Conservation (phyloP, 140 eudicot species). For the Ambrosia hybrid region DNA sequence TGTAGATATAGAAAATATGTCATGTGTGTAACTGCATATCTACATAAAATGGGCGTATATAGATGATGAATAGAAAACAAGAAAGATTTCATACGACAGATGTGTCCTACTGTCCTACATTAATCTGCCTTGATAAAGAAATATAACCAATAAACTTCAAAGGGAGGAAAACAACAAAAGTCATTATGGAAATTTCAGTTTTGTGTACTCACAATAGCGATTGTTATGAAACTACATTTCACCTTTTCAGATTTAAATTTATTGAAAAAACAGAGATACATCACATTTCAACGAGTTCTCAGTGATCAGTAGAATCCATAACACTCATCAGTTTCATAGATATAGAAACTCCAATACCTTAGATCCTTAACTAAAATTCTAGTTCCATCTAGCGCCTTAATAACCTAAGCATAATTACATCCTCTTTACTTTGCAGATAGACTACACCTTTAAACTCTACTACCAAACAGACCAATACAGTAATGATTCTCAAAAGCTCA, state of each 20-base stretch:
- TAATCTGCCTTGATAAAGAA: not conserved
- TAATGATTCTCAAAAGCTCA: conserved; percentile 1
- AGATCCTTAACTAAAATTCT: not conserved
- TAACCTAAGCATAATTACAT: not conserved
- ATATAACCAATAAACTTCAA: not conserved
- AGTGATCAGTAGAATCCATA: not conserved
- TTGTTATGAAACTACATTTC: not conserved
- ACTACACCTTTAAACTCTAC: conserved; percentile 7
- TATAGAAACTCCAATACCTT: not conserved
- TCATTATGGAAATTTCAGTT: not conserved
- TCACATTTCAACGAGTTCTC: not conserved
- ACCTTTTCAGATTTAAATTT: not conserved
- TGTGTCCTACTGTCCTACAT: not conserved
- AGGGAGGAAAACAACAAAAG: not conserved
- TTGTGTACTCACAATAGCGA: not conserved
- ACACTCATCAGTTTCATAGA: not conserved
- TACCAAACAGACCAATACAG: not conserved
- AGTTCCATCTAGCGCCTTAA: not conserved
- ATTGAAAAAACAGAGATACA: conserved; percentile 6
- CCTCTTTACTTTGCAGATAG: conserved; percentile 7
- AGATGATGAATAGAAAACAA: not conserved
- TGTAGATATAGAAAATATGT: not conserved
- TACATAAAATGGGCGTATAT: not conserved
- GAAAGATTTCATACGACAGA: not conserved
- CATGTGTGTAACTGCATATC: not conserved